phyloP scores from a whole-genome alignment of 768 basidiomycete genomes.

The Mycena indigotica region DNA sequence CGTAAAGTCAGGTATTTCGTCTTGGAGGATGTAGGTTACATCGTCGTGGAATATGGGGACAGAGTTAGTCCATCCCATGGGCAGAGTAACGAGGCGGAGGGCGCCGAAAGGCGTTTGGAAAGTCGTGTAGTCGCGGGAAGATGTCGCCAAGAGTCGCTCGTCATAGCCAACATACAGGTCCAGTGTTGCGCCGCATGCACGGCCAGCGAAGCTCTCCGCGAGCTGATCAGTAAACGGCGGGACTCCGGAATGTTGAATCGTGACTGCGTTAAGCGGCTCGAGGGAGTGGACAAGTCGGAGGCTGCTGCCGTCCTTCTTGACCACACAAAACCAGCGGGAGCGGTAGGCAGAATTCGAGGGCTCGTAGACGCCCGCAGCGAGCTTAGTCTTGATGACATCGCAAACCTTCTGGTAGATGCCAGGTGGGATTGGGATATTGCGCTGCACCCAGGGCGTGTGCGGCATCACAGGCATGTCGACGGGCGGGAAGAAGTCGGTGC shows the following conservation, averaged over 20 bases:
- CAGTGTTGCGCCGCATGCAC: constrained; percentile 20
- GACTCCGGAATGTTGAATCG: constrained; percentile 24
- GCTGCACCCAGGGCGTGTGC: constrained; percentile 26
- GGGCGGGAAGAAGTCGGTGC: constrained; percentile 25
- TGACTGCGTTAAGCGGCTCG: constrained; percentile 29
- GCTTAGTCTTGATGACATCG: not conserved
- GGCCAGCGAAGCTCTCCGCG: constrained; percentile 16
- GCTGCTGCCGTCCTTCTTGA: constrained; percentile 3
- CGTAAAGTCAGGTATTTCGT: constrained; percentile 26
- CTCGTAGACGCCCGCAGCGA: constrained; percentile 1
- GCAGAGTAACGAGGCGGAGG: constrained; percentile 23
- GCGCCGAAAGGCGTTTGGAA: constrained; percentile 32
- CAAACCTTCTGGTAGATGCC: constrained; percentile 1
- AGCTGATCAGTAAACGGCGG: constrained; percentile 18
- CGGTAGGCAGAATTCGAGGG: not conserved
- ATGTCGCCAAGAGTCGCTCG: constrained; percentile 24
- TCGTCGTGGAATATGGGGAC: constrained; percentile 30
- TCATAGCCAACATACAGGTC: constrained; percentile 32
- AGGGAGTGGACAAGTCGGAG: constrained; percentile 30
- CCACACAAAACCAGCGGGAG: constrained; percentile 2
- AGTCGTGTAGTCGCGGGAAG: constrained; percentile 33
- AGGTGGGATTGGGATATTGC: constrained; percentile 1
- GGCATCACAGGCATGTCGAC: constrained; percentile 20
- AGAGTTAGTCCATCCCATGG: constrained; percentile 33
- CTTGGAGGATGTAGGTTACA: constrained; percentile 27